Evolutionary conservation across 306 rosid species (phyloP), one percentile per base, ranked within the genome.

Genomic region (Astragalus glycyphyllos): DNA sequence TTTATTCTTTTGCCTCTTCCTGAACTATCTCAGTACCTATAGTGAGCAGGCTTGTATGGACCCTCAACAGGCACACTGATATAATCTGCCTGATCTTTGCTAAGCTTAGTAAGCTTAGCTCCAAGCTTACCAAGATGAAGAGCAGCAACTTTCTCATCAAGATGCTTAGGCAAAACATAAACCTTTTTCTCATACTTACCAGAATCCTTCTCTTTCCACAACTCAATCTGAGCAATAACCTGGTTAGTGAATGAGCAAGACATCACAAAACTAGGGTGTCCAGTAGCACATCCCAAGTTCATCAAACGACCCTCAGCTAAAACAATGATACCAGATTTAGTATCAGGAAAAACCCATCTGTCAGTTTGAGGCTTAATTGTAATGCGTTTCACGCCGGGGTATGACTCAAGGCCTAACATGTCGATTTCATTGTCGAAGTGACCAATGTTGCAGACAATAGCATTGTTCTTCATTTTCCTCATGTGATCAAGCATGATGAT

Each of bases 231-330:
- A 29, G 99, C 99, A 69, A 94, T 94, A 41, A 94, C 97, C 49
- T 94, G 99, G 84, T 94, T 94, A 9, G 99, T 91, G 88, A 94
- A 94, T 4, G 99, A 94, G 75, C 99, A 94, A 4, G 99, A 94
- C 99, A 94, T 94, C 65, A 94, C 99, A 15, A 94, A 94, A 78
- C 99, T 94, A 0, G 99, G 99, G 86, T 94, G 99, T 0, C 99
- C 99, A 0, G 99, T 94, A 58, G 99, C 99, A 61, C 99, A 94
- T 6, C 99, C 99, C 86, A 94, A 76, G 91, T 94, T 94, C 99
- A 94, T 94, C 73, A 94, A 80, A 51, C 99, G 89, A 4, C 97
- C 99, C 85, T 94, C 99, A 0, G 99, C 99, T 83, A 94, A 76
- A 4, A 94, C 80, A 46, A 94, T 83, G 88, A 94, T 51, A 11